Percentiles rank a stretch among this genome's conserved stretches.
phyloP scores from a whole-genome alignment of 495 filamentous ascomycete species.

The Hypoxylon crocopeplum region DNA sequence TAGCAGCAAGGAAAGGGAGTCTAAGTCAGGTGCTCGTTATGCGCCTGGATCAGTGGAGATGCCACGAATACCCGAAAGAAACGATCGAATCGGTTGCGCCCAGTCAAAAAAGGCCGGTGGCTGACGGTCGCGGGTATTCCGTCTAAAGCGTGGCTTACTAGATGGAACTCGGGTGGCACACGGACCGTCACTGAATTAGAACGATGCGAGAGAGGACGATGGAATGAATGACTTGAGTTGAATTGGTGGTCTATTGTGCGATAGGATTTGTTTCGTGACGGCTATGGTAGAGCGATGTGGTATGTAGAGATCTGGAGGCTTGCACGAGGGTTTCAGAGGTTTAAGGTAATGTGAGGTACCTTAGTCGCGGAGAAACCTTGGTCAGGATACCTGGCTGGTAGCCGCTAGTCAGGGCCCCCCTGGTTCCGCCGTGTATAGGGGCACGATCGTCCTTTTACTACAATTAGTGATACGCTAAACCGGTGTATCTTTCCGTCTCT shows the following conservation, averaged over 20 bases:
- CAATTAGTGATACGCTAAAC: too few species aligned
- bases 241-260: conserved; percentile 1
- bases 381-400: too few species aligned
- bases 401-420: too few species aligned
- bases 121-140: conserved; percentile 32
- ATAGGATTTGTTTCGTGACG: conserved; percentile 10
- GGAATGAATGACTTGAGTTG: conserved; percentile 2
- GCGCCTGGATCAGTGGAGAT: conserved; percentile 38
- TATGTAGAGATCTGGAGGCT: not conserved
- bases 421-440: too few species aligned
- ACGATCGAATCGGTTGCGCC: conserved; percentile 37
- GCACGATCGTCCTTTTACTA: too few species aligned
- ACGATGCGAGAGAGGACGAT: not conserved
- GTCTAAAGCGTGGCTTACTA: conserved; percentile 21
- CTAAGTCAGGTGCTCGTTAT: conserved; percentile 28
- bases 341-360: too few species aligned
- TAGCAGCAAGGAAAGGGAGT: conserved; percentile 20
- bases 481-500: too few species aligned
- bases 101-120: conserved; percentile 31
- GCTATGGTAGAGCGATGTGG: not conserved
- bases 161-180: conserved; percentile 7
- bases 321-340: not conserved
- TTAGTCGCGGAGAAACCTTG: too few species aligned
- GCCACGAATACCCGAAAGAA: conserved; percentile 40
- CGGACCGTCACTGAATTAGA: conserved; percentile 3